A percentile compares a stretch with the other conserved stretches of the same genome.
These are phyloP conservation scores for Lipomyces mesembrius DNA, from an alignment of 805 yeast genomes.

Conservation along the genomic window DNA sequence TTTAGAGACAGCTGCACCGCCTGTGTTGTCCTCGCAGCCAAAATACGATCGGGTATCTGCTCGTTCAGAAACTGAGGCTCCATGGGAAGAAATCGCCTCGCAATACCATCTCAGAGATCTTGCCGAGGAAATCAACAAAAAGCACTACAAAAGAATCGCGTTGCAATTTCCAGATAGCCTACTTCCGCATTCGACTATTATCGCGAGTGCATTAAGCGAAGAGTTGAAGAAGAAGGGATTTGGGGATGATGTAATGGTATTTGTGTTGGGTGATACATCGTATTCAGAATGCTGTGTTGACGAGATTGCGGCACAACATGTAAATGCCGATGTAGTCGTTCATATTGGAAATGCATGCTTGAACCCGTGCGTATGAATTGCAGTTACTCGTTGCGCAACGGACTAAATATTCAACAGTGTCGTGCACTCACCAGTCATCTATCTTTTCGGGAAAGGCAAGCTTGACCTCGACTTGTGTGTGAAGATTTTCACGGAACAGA, in stretches of 20 bases:
- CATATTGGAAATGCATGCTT: constrained; percentile 97
- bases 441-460: constrained; percentile 74
- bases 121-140: constrained; percentile 36
- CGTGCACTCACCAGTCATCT: constrained; percentile 71
- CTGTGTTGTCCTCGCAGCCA: constrained; percentile 75
- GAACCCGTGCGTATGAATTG: constrained; percentile 53
- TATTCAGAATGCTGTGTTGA: constrained; percentile 95
- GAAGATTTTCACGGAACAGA: constrained; percentile 51
- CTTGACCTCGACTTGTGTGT: constrained; percentile 53
- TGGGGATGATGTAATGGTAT: constrained; percentile 50
- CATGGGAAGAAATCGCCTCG: constrained; percentile 51
- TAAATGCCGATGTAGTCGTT: constrained; percentile 77
- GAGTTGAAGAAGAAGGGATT: constrained; percentile 26
- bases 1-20: constrained; percentile 51
- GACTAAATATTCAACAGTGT: constrained; percentile 45
- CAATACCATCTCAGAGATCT: constrained; percentile 48
- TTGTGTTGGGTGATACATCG: constrained; percentile 93
- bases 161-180: constrained; percentile 88
- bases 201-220: constrained; percentile 53
- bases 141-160: constrained; percentile 56
- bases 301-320: constrained; percentile 96
- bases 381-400: not conserved
- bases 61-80: constrained; percentile 17
- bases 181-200: constrained; percentile 75
- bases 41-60: constrained; percentile 57